phyloP scores from a whole-genome alignment of 2,329 filamentous ascomycete species.

The Trichoderma koningiopsis region DNA sequence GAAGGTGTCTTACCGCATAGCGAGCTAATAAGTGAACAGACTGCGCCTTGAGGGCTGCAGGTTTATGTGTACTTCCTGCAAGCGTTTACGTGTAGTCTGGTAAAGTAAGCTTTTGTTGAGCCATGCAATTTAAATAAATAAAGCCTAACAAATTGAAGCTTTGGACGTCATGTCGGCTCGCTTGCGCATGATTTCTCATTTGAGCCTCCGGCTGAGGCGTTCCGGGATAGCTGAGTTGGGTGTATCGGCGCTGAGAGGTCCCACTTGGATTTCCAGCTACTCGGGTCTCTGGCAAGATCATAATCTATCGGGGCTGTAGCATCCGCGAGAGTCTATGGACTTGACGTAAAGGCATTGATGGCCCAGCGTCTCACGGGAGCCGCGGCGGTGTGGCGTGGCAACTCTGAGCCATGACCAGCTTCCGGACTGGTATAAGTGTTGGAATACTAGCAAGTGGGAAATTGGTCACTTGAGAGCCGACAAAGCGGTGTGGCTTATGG shows the following conservation, averaged over 20 bases:
- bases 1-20: slow-evolving; percentile 17
- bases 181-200: slow-evolving; percentile 12
- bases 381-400: background rate
- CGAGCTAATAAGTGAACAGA: slow-evolving; percentile 6
- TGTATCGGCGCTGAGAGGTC: background rate
- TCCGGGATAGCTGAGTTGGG: slow-evolving; percentile 13
- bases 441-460: background rate
- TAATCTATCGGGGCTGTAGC: background rate
- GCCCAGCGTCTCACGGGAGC: background rate
- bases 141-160: background rate
- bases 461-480: background rate
- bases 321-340: background rate
- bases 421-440: slow-evolving; percentile 1
- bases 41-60: background rate
- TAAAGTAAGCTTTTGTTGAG: background rate
- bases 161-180: slow-evolving; percentile 6
- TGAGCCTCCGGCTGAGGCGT: background rate
- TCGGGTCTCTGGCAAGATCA: background rate
- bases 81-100: background rate
- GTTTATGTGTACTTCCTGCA: background rate
- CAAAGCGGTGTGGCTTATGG: background rate
- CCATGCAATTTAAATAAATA: background rate
- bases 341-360: background rate
- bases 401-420: slow-evolving; percentile 5
- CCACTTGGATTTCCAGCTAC: background rate